These are phyloP conservation scores for Scheffersomyces lignosus DNA, from an alignment of 805 yeast species.

Conservation along the genomic window DNA sequence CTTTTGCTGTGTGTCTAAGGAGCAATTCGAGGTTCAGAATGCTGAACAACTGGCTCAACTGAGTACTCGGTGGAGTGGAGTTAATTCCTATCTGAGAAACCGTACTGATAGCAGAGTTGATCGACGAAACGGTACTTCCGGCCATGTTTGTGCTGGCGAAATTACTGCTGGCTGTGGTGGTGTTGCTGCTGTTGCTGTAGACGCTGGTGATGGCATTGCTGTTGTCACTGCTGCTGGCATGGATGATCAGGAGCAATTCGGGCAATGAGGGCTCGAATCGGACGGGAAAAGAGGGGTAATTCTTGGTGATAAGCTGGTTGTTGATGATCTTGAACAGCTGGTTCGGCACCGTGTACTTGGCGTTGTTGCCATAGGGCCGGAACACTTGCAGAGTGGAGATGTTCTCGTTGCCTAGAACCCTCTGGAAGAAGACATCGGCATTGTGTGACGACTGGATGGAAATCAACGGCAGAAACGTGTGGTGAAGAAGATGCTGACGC, in stretches of 20 bases:
- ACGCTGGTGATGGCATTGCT: slow-evolving; percentile 1
- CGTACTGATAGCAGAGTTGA: no score
- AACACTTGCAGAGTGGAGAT: slow-evolving; percentile 48
- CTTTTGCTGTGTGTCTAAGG: slow-evolving; percentile 16
- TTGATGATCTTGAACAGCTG: slow-evolving; percentile 51
- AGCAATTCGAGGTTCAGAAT: slow-evolving; percentile 37
- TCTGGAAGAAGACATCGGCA: slow-evolving; percentile 45
- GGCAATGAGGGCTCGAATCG: slow-evolving; percentile 49
- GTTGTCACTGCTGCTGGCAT: slow-evolving; percentile 11
- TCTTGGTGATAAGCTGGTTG: slow-evolving; percentile 49
- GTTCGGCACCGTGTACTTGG: slow-evolving; percentile 40
- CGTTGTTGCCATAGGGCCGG: slow-evolving; percentile 56
- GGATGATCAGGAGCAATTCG: slow-evolving; percentile 35
- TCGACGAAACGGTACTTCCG: no score
- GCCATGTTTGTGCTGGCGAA: no score
- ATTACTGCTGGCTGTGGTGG: no score
- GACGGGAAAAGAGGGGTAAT: slow-evolving; percentile 55
- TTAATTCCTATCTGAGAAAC: slow-evolving; percentile 6
- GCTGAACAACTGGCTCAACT: slow-evolving; percentile 33
- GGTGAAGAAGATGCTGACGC: slow-evolving; percentile 43
- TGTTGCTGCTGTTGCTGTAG: slow-evolving; percentile 1
- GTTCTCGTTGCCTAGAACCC: slow-evolving; percentile 35
- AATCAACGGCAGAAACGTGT: slow-evolving; percentile 53
- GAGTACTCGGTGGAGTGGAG: slow-evolving; percentile 13
- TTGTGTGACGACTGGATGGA: slow-evolving; percentile 48